Base-by-base conservation (phyloP, 768 basidiomycete genomes). In the Tubosaeta sp. region DNA sequence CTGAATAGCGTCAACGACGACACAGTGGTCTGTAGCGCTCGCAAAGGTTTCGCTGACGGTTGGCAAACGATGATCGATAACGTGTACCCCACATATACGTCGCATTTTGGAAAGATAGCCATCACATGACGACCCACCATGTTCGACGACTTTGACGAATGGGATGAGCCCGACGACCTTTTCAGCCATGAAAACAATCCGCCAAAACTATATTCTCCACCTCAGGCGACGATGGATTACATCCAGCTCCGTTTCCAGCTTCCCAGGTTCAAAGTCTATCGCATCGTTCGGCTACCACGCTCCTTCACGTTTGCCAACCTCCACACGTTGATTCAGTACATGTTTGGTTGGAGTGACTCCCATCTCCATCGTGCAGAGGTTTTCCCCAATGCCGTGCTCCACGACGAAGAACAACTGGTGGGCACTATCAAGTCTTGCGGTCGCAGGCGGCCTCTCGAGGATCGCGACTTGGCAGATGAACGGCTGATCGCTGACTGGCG, bases 221-320 rank as follows among this genome's bases (percentile, higher is more conserved):
- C 64, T n/a, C 32, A 21, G 2, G 9, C 22, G 38, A 66, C 58
- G 8, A 25, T 27, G 8, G 41, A 54, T 24, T 67, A 59, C 53
- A 61, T 68, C 35, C 52, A 62, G 27, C 63, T 68, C 13, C 63
- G 66, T 44, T 63, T 69, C 35, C 66, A 66, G 53, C 64, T 66
- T 12, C 53, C 62, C 34, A 59, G 57, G 43, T 63, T 66, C 42
- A 13, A 32, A 25, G 69, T 70, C 41, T 60, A 57, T 32, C 66
- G 59, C 39, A 38, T 60, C 56, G 62, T 54, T 27, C 57, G 35
- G 4, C 53, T 66, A 13, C 65, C 64, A 1, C 49, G 59, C 48
- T 59, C 68, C 19, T 61, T 62, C 56, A 69, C 62, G 3, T 66
- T 70, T 40, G 59, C 62, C 53, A 62, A 70, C 47, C 59, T 70